Evolutionary conservation across 2,329 filamentous ascomycete species (phyloP).

Genomic region (Leptographium flavum): DNA sequence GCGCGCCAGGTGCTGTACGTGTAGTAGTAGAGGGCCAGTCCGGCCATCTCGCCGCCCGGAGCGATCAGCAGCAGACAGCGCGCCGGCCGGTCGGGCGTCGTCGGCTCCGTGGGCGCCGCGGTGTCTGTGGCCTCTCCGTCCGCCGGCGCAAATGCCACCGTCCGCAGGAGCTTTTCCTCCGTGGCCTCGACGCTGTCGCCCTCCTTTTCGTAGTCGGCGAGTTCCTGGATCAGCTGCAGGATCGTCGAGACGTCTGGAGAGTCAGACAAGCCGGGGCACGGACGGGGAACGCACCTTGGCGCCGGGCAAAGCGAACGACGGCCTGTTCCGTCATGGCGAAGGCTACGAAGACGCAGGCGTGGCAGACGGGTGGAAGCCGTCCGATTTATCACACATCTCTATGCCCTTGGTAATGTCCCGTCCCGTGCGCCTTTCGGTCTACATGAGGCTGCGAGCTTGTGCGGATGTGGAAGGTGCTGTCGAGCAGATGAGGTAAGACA

Average conservation of each 20-base stretch:
- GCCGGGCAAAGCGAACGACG: slow-evolving; percentile 41
- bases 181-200: slow-evolving; percentile 64
- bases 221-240: slow-evolving; percentile 65
- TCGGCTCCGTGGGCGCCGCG: slow-evolving; percentile 32
- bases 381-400: too few species aligned
- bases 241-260: slow-evolving; percentile 65
- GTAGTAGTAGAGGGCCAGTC: slow-evolving; percentile 86
- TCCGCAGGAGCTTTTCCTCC: slow-evolving; percentile 52
- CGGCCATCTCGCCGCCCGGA: slow-evolving; percentile 36
- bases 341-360: too few species aligned
- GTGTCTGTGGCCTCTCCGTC: slow-evolving; percentile 23
- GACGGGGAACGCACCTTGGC: slow-evolving; percentile 32
- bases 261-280: not conserved
- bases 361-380: too few species aligned
- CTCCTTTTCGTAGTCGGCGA: slow-evolving; percentile 79
- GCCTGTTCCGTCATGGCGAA: slow-evolving; percentile 20
- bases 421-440: too few species aligned
- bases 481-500: too few species aligned
- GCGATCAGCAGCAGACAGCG: slow-evolving; percentile 58
- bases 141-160: slow-evolving; percentile 61
- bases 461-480: too few species aligned
- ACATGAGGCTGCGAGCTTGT: too few species aligned
- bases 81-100: slow-evolving; percentile 45
- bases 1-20: slow-evolving; percentile 92
- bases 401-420: too few species aligned